Evolutionary conservation across 2,329 filamentous ascomycete species (phyloP).

Genomic region (Ceratocystis huliohia): DNA sequence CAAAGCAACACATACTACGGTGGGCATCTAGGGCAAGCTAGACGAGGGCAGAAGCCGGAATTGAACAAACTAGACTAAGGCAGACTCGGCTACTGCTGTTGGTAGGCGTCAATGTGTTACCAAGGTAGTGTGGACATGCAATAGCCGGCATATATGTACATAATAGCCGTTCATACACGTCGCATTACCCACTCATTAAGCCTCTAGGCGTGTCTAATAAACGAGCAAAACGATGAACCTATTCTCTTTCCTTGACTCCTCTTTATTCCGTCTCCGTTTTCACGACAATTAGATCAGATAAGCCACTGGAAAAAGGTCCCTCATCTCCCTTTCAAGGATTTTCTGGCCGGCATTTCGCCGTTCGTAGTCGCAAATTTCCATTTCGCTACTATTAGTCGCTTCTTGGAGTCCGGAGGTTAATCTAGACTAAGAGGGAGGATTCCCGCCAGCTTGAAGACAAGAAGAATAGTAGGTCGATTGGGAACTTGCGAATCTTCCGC

Average conservation of each 20-base stretch:
- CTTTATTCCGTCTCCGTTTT: neutral
- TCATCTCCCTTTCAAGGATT: neutral
- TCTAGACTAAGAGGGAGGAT: too few species aligned
- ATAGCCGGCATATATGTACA: neutral
- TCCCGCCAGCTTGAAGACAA: too few species aligned
- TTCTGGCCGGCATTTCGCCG: conserved; percentile 3
- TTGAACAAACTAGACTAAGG: too few species aligned
- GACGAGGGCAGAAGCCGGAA: too few species aligned
- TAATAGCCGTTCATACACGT: neutral
- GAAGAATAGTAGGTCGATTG: too few species aligned
- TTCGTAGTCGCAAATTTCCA: neutral
- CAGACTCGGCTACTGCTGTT: neutral
- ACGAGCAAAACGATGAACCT: neutral
- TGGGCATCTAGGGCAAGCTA: too few species aligned
- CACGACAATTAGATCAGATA: neutral
- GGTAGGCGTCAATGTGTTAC: too few species aligned
- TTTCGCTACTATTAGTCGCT: neutral
- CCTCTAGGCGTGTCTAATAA: neutral
- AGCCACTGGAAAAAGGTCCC: neutral
- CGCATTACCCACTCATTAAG: neutral
- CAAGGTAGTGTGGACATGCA: neutral
- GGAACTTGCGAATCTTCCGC: too few species aligned
- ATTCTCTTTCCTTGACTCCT: neutral
- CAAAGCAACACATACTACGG: too few species aligned
- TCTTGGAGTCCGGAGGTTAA: too few species aligned